These are phyloP conservation scores for Silene vulgaris DNA, from an alignment of 179 eudicot genomes.

Conservation along the genomic window DNA sequence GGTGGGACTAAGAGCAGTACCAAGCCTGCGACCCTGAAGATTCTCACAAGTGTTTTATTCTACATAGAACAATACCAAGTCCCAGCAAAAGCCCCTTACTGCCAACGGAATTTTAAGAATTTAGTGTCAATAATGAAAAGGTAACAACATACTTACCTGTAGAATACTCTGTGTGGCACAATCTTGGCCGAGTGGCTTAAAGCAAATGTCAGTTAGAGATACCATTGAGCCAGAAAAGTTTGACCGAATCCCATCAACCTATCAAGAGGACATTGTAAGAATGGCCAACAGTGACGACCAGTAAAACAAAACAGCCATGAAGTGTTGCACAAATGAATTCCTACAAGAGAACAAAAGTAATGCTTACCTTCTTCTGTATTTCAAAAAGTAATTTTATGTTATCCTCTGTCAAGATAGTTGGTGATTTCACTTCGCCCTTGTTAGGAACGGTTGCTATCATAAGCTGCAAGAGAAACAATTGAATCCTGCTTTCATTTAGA, in stretches of 20 bases:
- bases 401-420: conserved; percentile 69
- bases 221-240: conserved; percentile 69
- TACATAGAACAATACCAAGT: neutral
- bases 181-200: conserved; percentile 94
- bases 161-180: conserved; percentile 97
- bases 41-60: neutral
- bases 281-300: conserved; percentile 3
- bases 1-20: neutral
- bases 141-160: conserved; percentile 46
- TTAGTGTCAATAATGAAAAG: neutral
- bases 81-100: neutral
- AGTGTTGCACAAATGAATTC: conserved; percentile 6
- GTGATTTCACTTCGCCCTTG: conserved; percentile 45
- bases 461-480: conserved; percentile 49
- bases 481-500: conserved; percentile 11
- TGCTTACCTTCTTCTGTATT: conserved; percentile 77
- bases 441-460: conserved; percentile 68
- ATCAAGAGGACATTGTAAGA: conserved; percentile 18
- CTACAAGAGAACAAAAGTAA: neutral
- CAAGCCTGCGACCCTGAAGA: neutral
- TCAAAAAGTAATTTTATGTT: conserved; percentile 84
- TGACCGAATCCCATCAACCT: conserved; percentile 91
- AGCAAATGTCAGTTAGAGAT: conserved; percentile 77
- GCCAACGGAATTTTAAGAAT: neutral
- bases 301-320: neutral